A percentile compares a stretch with the other conserved stretches of the same genome.
Conservation (phyloP, 1,139 yeast species). For the Kodamaea plutei region DNA sequence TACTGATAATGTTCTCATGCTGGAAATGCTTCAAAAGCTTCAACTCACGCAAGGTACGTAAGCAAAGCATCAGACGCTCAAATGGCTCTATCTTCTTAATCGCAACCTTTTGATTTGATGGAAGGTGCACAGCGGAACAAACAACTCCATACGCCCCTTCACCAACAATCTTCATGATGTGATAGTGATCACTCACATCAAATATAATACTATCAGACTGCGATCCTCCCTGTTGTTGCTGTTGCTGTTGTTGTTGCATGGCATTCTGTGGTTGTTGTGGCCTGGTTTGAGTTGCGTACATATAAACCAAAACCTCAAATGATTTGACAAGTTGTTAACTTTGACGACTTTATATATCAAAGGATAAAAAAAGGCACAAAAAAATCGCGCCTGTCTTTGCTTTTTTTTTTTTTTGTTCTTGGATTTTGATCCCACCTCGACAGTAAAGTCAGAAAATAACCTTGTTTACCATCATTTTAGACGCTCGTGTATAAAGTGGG, state of each 20-base stretch:
- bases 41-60: slow-evolving; percentile 85
- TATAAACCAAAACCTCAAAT: no score
- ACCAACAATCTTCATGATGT: slow-evolving; percentile 77
- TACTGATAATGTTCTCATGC: slow-evolving; percentile 89
- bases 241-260: slow-evolving; percentile 3
- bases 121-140: slow-evolving; percentile 86
- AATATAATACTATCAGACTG: slow-evolving; percentile 44
- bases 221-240: slow-evolving; percentile 2
- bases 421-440: no score
- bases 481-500: no score
- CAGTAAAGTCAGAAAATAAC: no score
- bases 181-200: slow-evolving; percentile 85
- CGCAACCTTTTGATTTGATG: slow-evolving; percentile 87
- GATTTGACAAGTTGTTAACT: background rate
- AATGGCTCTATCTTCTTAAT: slow-evolving; percentile 94
- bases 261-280: slow-evolving; percentile 3
- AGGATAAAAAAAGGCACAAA: no score
- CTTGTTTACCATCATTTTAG: no score
- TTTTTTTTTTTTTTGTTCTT: no score
- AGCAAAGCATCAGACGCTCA: slow-evolving; percentile 85
- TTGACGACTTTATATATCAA: background rate
- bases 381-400: slow-evolving; percentile 1
- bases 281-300: no score
- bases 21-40: slow-evolving; percentile 81
- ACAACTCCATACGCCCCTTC: slow-evolving; percentile 99